Evolutionary conservation across 306 rosid species (phyloP).

Genomic region (Betula pendula): DNA sequence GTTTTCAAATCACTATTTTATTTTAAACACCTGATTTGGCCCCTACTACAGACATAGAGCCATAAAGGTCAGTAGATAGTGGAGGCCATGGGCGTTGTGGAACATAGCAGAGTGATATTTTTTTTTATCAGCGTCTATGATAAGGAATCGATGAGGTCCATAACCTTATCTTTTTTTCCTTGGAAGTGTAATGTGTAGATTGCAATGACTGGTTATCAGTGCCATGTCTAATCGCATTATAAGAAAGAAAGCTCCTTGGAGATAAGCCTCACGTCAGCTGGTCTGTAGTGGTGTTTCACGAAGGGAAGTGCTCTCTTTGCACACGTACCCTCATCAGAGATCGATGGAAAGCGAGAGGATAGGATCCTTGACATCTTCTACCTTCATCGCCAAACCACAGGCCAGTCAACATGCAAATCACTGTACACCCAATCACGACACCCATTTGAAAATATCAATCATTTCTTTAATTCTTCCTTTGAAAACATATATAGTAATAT

Average conservation of each 20-base stretch:
- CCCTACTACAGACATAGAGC: no score
- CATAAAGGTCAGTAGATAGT: no score
- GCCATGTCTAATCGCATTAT: conserved; percentile 3
- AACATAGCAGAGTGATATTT: neutral
- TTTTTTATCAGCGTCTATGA: neutral
- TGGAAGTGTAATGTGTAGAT: neutral
- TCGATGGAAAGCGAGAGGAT: neutral
- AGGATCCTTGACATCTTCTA: neutral
- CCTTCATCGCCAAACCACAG: neutral
- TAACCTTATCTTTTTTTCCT: neutral
- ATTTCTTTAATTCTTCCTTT: neutral
- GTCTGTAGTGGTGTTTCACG: neutral
- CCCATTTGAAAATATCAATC: neutral
- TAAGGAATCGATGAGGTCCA: neutral
- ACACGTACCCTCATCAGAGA: neutral
- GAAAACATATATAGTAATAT: no score
- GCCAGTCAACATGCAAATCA: neutral
- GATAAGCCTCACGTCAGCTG: neutral
- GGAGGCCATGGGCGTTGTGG: neutral
- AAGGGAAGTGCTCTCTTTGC: neutral
- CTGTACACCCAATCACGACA: neutral
- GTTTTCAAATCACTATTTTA: no score
- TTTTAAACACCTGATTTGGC: no score
- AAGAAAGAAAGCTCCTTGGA: neutral
- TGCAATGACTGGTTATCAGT: neutral